Evolutionary conservation across 331 rosid species (phyloP).

Genomic region (Phaseolus coccineus): DNA sequence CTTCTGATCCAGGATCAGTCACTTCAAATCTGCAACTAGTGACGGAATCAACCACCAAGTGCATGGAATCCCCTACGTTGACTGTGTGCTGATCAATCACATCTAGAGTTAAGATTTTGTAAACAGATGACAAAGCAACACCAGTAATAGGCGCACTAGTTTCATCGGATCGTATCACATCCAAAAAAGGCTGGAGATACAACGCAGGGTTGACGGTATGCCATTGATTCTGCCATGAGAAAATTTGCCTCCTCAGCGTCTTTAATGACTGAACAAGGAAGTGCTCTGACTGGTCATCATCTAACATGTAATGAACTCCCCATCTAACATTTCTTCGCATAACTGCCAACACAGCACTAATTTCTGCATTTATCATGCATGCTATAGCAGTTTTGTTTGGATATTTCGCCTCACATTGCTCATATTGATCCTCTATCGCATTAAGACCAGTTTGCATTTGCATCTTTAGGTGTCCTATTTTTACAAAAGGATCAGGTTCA

Average conservation of each 20-base stretch:
- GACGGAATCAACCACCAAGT: conserved; percentile 85
- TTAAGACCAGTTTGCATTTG: conserved; percentile 63
- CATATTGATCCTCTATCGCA: conserved; percentile 74
- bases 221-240: conserved; percentile 82
- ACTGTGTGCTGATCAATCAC: conserved; percentile 79
- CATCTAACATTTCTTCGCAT: conserved; percentile 96
- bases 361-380: conserved; percentile 89
- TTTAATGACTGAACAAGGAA: conserved; percentile 77
- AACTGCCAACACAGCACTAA: conserved; percentile 87
- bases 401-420: conserved; percentile 51
- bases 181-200: conserved; percentile 88
- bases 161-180: conserved; percentile 87
- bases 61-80: conserved; percentile 78
- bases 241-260: conserved; percentile 71
- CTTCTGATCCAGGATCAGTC: conserved; percentile 95
- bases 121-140: conserved; percentile 85
- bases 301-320: conserved; percentile 82
- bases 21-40: conserved; percentile 95
- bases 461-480: conserved; percentile 82
- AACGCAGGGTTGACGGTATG: conserved; percentile 73
- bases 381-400: conserved; percentile 70
- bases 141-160: conserved; percentile 93
- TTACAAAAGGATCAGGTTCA: conserved; percentile 34
- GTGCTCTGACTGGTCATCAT: conserved; percentile 89
- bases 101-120: conserved; percentile 85